phyloP scores from a whole-genome alignment of 2,329 filamentous ascomycete species.

The Cercospora citrullina region DNA sequence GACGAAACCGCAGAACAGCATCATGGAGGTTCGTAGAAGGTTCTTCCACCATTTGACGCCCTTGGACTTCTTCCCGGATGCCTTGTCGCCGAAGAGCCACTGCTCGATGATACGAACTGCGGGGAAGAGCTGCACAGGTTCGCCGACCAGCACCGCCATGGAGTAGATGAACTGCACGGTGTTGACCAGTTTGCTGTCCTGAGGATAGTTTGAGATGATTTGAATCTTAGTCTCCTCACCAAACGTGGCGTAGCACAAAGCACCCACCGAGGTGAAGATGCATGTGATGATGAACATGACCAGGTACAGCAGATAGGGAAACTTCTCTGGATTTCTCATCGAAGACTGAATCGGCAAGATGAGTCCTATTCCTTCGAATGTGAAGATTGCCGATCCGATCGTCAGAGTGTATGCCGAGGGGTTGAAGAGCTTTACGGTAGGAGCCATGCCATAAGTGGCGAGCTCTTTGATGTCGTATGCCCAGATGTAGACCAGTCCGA shows the following conservation, averaged over 20 bases:
- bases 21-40: constrained; percentile 58
- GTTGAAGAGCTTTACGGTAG: constrained; percentile 68
- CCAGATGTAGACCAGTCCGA: constrained; percentile 73
- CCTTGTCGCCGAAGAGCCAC: constrained; percentile 62
- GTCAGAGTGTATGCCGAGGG: constrained; percentile 68
- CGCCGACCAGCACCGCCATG: constrained; percentile 69
- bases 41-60: constrained; percentile 78
- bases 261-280: constrained; percentile 71
- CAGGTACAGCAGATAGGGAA: constrained; percentile 63
- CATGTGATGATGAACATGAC: constrained; percentile 74
- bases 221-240: constrained; percentile 68
- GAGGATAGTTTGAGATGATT: constrained; percentile 74
- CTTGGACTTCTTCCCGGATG: constrained; percentile 64
- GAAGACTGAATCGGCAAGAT: constrained; percentile 75
- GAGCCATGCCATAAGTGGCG: constrained; percentile 56
- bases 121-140: constrained; percentile 73
- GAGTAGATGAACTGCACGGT: constrained; percentile 74
- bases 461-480: constrained; percentile 65
- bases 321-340: constrained; percentile 69
- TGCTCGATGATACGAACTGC: constrained; percentile 71
- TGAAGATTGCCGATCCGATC: constrained; percentile 73
- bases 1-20: constrained; percentile 60
- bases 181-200: constrained; percentile 70
- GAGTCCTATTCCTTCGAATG: constrained; percentile 75
- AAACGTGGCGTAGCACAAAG: constrained; percentile 73